Evolutionary conservation across 2,329 filamentous ascomycete species (phyloP).

Genomic region (Fusarium sp.): DNA sequence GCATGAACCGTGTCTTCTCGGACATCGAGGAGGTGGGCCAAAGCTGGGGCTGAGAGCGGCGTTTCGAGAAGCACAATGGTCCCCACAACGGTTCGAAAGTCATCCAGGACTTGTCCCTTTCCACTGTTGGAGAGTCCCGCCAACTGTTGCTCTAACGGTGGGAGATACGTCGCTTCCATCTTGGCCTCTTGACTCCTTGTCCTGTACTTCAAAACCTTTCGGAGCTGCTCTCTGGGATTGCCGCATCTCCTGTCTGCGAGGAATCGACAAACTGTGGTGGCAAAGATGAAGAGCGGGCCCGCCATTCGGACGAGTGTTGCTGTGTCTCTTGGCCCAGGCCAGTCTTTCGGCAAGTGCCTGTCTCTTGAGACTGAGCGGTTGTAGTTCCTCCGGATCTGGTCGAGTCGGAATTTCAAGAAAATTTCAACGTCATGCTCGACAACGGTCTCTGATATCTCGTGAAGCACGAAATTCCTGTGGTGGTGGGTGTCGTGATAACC

Average conservation of each 20-base stretch:
- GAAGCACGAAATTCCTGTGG: constrained; percentile 47
- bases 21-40: neutral
- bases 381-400: neutral
- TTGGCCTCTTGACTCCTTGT: neutral
- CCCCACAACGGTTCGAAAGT: constrained; percentile 44
- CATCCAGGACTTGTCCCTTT: constrained; percentile 18
- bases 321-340: constrained; percentile 9
- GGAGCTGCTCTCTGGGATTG: constrained; percentile 38
- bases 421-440: constrained; percentile 52
- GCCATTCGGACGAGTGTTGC: constrained; percentile 42
- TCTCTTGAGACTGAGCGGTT: neutral
- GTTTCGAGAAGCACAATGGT: constrained; percentile 38
- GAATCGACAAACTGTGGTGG: constrained; percentile 48
- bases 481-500: constrained; percentile 47
- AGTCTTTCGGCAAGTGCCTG: constrained; percentile 6
- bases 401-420: neutral
- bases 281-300: constrained; percentile 51
- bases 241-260: constrained; percentile 35
- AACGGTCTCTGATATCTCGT: constrained; percentile 46
- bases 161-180: constrained; percentile 30
- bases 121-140: neutral
- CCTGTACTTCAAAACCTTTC: constrained; percentile 37
- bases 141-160: constrained; percentile 19
- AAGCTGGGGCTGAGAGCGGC: constrained; percentile 32
- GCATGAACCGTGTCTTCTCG: neutral